Evolutionary conservation across 2,329 filamentous ascomycete species (phyloP).

Genomic region (Chrysosphaeria jannelii): DNA sequence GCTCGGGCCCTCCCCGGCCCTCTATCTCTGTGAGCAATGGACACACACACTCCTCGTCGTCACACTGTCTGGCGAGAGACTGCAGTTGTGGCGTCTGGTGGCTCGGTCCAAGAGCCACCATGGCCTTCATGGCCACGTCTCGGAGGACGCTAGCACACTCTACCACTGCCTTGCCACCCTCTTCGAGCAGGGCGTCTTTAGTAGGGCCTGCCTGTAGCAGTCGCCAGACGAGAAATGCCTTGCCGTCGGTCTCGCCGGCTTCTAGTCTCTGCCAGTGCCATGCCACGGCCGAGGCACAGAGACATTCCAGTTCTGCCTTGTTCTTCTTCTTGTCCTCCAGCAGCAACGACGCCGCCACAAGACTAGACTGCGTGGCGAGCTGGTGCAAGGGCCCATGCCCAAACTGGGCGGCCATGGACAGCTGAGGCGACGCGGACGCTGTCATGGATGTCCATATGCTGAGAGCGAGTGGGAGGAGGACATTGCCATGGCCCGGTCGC

Average conservation of each 20-base stretch:
- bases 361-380: constrained; percentile 10
- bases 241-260: constrained; percentile 19
- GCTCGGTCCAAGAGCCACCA: too few relatives aligned
- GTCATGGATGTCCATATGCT: constrained; percentile 9
- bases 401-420: constrained; percentile 11
- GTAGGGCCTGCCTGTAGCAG: too few relatives aligned
- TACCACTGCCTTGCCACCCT: too few relatives aligned
- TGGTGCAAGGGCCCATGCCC: constrained; percentile 14
- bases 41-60: too few relatives aligned
- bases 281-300: constrained; percentile 1
- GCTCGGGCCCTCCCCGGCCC: too few relatives aligned
- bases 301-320: constrained; percentile 1
- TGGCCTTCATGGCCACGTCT: too few relatives aligned
- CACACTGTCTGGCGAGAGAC: too few relatives aligned
- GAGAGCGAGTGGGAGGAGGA: constrained; percentile 18
- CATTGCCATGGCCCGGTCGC: constrained; percentile 11
- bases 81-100: too few relatives aligned
- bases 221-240: constrained; percentile 16
- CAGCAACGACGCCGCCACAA: constrained; percentile 13
- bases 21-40: too few relatives aligned
- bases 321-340: constrained; percentile 8
- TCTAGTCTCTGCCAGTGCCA: constrained; percentile 3
- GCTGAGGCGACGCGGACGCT: constrained; percentile 7
- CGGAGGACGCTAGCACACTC: too few relatives aligned
- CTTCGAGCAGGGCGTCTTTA: too few relatives aligned